Conservation (phyloP, 257 asterid genomes). For the Ballota nigra region DNA sequence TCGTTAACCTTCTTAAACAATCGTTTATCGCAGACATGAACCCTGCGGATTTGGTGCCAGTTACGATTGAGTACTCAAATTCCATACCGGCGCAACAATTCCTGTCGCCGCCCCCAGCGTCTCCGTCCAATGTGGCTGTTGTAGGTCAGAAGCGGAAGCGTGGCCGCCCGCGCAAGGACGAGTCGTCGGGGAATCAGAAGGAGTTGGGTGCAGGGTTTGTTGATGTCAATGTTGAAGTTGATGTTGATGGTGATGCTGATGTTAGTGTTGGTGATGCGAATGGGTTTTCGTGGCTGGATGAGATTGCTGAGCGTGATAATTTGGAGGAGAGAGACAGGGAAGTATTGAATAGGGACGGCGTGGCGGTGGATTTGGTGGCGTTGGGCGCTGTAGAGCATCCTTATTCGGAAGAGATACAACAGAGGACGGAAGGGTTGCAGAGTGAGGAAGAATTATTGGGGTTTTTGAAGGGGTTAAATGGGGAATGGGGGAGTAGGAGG, state of each 20-base stretch:
- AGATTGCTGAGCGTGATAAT: conserved; percentile 34
- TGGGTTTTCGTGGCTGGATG: conserved; percentile 13
- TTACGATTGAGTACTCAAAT: conserved; percentile 46
- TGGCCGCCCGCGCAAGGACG: conserved; percentile 44
- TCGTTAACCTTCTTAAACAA: conserved; percentile 52
- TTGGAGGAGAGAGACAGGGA: conserved; percentile 46
- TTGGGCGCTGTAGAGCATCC: conserved; percentile 60
- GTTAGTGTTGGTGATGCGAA: conserved; percentile 11
- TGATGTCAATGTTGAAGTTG: conserved; percentile 8
- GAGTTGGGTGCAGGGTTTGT: conserved; percentile 18
- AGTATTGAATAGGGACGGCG: conserved; percentile 52
- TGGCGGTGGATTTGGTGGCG: conserved; percentile 55
- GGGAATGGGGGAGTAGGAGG: conserved; percentile 82
- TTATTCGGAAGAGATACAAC: conserved; percentile 46
- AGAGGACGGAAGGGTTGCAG: conserved; percentile 45
- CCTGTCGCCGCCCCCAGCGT: not conserved
- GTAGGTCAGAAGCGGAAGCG: conserved; percentile 54
- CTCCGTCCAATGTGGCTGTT: conserved; percentile 25
- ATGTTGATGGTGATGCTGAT: not conserved
- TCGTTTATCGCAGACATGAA: conserved; percentile 43
- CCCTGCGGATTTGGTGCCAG: conserved; percentile 39
- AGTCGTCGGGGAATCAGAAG: not conserved
- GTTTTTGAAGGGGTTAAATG: conserved; percentile 54
- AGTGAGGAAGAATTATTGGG: conserved; percentile 57
- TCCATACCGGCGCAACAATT: conserved; percentile 19